These are phyloP conservation scores for Astraeus odoratus DNA, from an alignment of 768 basidiomycete species.

Conservation along the genomic window DNA sequence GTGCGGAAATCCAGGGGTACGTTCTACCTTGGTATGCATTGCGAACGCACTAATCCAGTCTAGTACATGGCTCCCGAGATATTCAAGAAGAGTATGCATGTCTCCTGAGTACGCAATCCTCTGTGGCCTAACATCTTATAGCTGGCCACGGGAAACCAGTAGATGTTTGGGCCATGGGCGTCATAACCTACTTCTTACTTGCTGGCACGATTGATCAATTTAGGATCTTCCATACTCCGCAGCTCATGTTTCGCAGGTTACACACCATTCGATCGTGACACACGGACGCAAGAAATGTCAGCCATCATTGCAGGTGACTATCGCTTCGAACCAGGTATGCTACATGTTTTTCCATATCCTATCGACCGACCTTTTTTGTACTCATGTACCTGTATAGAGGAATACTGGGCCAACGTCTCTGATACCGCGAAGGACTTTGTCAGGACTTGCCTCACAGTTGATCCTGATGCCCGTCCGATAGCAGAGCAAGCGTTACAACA, in stretches of 20 bases:
- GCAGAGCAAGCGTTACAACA: constrained; percentile 69
- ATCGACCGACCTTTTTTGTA: not conserved
- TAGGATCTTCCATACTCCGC: not conserved
- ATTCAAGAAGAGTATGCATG: constrained; percentile 72
- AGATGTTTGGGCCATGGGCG: constrained; percentile 96
- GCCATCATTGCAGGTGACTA: constrained; percentile 93
- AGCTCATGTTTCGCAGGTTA: constrained; percentile 45
- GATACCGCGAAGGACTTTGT: constrained; percentile 83
- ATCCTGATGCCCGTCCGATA: constrained; percentile 75
- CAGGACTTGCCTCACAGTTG: constrained; percentile 71
- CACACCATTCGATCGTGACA: constrained; percentile 95
- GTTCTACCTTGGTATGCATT: constrained; percentile 18
- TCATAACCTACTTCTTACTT: constrained; percentile 95
- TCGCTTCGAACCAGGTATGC: constrained; percentile 69
- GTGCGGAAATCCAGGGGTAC: constrained; percentile 86
- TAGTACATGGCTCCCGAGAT: constrained; percentile 97
- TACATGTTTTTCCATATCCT: not conserved
- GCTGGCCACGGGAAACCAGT: constrained; percentile 93
- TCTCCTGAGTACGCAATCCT: not conserved
- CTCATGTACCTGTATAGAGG: constrained; percentile 32
- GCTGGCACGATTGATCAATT: constrained; percentile 35
- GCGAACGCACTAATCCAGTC: constrained; percentile 4
- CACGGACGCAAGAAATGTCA: constrained; percentile 84
- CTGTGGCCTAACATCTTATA: constrained; percentile 20
- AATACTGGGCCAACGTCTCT: constrained; percentile 86